Conservation (phyloP, 331 rosid genomes). For the Dryas integrifolia region DNA sequence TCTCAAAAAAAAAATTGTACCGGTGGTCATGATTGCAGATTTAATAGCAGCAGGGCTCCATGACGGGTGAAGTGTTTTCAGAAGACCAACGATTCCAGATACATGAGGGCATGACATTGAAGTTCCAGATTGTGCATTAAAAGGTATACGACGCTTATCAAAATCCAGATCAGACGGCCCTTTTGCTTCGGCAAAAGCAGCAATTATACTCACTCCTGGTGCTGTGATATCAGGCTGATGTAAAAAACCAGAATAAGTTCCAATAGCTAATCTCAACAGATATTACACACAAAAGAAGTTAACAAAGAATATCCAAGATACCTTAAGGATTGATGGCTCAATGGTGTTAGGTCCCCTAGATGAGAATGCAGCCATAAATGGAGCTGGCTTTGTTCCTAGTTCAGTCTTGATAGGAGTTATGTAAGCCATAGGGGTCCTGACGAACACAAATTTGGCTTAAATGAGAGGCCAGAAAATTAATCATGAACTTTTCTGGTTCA, state of each 20-base stretch:
- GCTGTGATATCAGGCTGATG: conserved; percentile 77
- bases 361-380: conserved; percentile 73
- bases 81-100: conserved; percentile 49
- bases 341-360: conserved; percentile 70
- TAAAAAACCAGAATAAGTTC: neutral
- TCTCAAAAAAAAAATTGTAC: conserved; percentile 23
- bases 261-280: neutral
- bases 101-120: conserved; percentile 88
- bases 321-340: conserved; percentile 72
- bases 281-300: neutral
- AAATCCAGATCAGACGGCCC: conserved; percentile 23
- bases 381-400: conserved; percentile 53
- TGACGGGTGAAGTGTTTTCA: conserved; percentile 38
- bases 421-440: conserved; percentile 47
- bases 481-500: neutral
- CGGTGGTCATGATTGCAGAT: conserved; percentile 80
- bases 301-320: neutral
- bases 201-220: conserved; percentile 68
- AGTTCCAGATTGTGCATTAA: conserved; percentile 45
- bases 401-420: conserved; percentile 38
- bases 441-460: neutral
- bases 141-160: conserved; percentile 47
- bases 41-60: conserved; percentile 81
- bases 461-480: neutral
- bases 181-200: conserved; percentile 44